phyloP scores from a whole-genome alignment of 768 basidiomycete species.

The Psilocybe tampanensis region DNA sequence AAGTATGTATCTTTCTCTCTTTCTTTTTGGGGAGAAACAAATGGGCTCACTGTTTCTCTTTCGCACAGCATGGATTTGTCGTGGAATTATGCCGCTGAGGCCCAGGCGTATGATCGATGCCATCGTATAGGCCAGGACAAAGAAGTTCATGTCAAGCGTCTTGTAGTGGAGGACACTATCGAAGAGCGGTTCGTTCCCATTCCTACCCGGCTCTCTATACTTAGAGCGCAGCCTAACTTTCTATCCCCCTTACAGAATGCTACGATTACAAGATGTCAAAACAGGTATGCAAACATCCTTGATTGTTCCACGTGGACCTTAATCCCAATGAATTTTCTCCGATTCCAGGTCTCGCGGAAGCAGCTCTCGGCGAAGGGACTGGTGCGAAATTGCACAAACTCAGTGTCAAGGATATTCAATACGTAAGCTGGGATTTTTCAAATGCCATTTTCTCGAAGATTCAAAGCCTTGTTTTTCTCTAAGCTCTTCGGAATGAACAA shows the following conservation, averaged over 20 bases:
- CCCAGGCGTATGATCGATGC: conserved; percentile 62
- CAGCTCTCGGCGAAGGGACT: conserved; percentile 69
- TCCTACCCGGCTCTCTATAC: neutral
- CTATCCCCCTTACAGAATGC: conserved; percentile 46
- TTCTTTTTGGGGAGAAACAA: too few relatives aligned
- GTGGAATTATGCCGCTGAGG: conserved; percentile 75
- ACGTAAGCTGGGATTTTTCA: conserved; percentile 36
- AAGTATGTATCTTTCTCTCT: conserved; percentile 46
- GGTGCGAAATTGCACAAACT: conserved; percentile 64
- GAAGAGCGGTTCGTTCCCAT: conserved; percentile 67
- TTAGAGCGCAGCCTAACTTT: neutral
- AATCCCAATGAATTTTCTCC: neutral
- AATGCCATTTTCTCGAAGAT: neutral
- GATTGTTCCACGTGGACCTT: neutral
- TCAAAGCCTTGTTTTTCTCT: neutral
- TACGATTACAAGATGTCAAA: conserved; percentile 71
- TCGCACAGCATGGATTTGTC: conserved; percentile 65
- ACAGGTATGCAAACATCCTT: conserved; percentile 34
- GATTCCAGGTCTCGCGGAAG: conserved; percentile 56
- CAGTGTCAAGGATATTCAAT: conserved; percentile 70
- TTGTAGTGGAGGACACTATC: conserved; percentile 68
- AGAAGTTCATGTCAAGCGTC: conserved; percentile 65
- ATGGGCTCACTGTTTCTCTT: too few relatives aligned
- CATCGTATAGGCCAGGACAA: conserved; percentile 76
- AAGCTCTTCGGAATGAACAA: conserved; percentile 20